Conservation (phyloP, 371 early-diverging fungal genomes). For the Lichtheimia ornata region DNA sequence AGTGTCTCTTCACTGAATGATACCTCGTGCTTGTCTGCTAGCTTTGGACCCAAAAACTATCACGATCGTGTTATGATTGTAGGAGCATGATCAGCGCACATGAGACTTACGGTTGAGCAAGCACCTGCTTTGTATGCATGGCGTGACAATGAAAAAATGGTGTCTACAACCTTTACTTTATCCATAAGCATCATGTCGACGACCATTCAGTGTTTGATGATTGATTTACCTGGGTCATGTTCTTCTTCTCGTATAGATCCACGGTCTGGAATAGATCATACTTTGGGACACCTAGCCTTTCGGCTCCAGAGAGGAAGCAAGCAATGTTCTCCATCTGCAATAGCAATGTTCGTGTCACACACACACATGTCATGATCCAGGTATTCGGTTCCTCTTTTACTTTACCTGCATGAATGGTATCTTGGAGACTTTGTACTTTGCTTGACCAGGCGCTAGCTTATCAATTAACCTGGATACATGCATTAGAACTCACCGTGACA, state of each 20-base stretch:
- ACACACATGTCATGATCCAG: background rate
- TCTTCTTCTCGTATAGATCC: slow-evolving; percentile 89
- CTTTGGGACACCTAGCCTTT: slow-evolving; percentile 75
- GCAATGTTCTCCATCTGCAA: slow-evolving; percentile 86
- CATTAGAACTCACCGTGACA: background rate
- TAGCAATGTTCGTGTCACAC: background rate
- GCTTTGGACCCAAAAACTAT: slow-evolving; percentile 75
- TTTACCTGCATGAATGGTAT: slow-evolving; percentile 84
- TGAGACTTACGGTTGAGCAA: slow-evolving; percentile 44
- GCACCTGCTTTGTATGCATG: slow-evolving; percentile 72
- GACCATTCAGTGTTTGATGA: background rate
- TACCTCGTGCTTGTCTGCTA: slow-evolving; percentile 72
- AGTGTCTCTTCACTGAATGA: slow-evolving; percentile 69
- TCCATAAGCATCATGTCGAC: background rate
- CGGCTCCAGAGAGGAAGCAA: slow-evolving; percentile 73
- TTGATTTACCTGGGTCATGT: slow-evolving; percentile 66
- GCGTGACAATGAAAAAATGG: slow-evolving; percentile 81
- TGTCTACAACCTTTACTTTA: slow-evolving; percentile 59
- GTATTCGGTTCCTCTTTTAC: background rate
- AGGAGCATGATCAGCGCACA: background rate
- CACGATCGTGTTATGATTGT: background rate
- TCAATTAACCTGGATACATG: slow-evolving; percentile 51
- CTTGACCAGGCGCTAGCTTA: slow-evolving; percentile 55
- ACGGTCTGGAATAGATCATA: slow-evolving; percentile 89
- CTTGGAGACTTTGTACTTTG: slow-evolving; percentile 65